phyloP scores from a whole-genome alignment of 202 grass and related monocot genomes.

The Cymbopogon flexuosus region DNA sequence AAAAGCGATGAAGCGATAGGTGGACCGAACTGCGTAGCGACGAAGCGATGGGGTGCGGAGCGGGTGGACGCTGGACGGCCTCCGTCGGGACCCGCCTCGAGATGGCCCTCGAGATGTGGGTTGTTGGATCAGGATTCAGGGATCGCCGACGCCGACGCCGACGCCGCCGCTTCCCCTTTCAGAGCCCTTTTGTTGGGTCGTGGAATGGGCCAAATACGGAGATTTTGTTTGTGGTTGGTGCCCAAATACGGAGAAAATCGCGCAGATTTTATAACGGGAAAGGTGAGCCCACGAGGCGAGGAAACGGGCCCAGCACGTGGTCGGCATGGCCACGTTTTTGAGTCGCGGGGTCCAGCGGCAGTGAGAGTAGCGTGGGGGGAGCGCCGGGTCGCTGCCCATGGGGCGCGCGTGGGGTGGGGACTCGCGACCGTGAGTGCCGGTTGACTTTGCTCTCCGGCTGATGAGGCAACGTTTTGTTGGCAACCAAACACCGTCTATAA shows the following conservation, averaged over 20 bases:
- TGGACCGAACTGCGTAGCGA: slow-evolving; percentile 17
- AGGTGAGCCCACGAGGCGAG: not conserved
- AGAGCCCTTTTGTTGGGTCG: not conserved
- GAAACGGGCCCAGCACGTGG: not conserved
- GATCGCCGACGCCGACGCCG: not conserved
- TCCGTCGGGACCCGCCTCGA: not conserved
- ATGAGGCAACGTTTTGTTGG: too few relatives aligned
- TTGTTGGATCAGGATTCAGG: not conserved
- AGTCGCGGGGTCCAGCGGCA: too few relatives aligned
- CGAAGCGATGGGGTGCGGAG: not conserved
- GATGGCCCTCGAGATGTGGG: not conserved
- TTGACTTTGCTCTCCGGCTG: too few relatives aligned
- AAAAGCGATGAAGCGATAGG: not conserved
- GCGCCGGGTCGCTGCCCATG: too few relatives aligned
- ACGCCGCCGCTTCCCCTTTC: not conserved
- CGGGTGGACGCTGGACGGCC: not conserved
- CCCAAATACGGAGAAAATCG: not conserved
- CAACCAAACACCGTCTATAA: too few relatives aligned
- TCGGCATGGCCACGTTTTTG: too few relatives aligned
- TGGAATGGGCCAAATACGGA: not conserved
- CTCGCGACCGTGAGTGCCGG: too few relatives aligned
- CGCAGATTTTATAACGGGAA: not conserved
- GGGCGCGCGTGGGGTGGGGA: too few relatives aligned
- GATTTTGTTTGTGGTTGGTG: not conserved
- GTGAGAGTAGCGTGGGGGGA: too few relatives aligned